phyloP scores from a whole-genome alignment of 192 early-diverging fungal species.

The Coemansia sp. region DNA sequence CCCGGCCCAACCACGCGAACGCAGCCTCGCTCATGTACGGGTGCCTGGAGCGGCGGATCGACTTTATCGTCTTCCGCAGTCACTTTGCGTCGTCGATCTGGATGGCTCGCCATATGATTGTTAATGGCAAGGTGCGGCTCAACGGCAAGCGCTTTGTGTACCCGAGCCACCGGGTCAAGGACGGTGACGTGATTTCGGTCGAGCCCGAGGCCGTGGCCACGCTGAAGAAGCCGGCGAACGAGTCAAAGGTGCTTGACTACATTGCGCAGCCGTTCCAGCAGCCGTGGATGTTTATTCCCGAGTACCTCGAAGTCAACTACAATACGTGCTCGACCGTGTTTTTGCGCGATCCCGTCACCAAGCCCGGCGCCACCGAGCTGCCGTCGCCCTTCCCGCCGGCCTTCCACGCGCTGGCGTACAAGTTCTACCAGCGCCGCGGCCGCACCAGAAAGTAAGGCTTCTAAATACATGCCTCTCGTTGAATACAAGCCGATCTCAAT shows the following conservation, averaged over 20 bases:
- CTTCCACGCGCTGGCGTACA: conserved; percentile 83
- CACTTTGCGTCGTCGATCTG: conserved; percentile 85
- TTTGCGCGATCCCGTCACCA: conserved; percentile 80
- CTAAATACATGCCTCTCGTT: no score
- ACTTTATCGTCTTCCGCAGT: conserved; percentile 88
- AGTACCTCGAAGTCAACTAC: conserved; percentile 97
- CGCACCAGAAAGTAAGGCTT: conserved; percentile 42
- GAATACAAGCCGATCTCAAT: no score
- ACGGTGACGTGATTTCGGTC: conserved; percentile 85
- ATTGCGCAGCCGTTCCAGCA: conserved; percentile 69
- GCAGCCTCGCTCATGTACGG: conserved; percentile 75
- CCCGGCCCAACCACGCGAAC: conserved; percentile 53
- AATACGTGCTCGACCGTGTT: conserved; percentile 85
- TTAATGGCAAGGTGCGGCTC: conserved; percentile 83
- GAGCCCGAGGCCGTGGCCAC: conserved; percentile 66
- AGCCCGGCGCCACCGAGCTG: conserved; percentile 79
- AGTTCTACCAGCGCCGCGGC: conserved; percentile 75
- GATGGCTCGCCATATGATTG: conserved; percentile 75
- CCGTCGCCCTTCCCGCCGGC: conserved; percentile 91
- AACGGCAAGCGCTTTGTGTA: conserved; percentile 77
- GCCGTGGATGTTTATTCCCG: conserved; percentile 93
- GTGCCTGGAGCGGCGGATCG: conserved; percentile 84
- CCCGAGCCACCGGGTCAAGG: conserved; percentile 71
- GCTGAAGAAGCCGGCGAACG: conserved; percentile 51
- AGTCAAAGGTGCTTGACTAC: conserved; percentile 54